phyloP scores from a whole-genome alignment of 352 stramenopile species.

The Albugo candida region DNA sequence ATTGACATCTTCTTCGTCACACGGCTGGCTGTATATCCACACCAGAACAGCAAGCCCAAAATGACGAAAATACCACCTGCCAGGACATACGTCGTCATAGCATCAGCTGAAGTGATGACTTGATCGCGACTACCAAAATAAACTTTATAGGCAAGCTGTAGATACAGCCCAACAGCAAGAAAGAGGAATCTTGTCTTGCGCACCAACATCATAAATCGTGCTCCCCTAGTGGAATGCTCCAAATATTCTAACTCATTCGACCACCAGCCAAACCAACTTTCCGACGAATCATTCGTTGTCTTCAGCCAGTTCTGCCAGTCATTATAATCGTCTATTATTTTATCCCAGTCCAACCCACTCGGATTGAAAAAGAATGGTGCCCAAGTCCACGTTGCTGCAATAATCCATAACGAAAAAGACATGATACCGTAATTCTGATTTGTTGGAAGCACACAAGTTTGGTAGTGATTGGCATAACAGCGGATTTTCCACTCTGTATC shows the following conservation, averaged over 20 bases:
- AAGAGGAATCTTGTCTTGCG: conserved; percentile 67
- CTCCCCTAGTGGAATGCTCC: conserved; percentile 50
- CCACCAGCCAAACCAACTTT: conserved; percentile 81
- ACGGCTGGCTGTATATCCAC: conserved; percentile 63
- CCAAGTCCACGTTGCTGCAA: conserved; percentile 79
- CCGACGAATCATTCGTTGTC: conserved; percentile 67
- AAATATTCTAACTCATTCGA: conserved; percentile 63
- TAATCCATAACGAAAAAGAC: conserved; percentile 93
- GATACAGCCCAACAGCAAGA: conserved; percentile 51
- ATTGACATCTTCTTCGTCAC: conserved; percentile 82
- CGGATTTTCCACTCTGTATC: conserved; percentile 56
- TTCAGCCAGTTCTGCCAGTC: conserved; percentile 89
- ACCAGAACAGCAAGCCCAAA: conserved; percentile 57
- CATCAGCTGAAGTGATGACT: conserved; percentile 6
- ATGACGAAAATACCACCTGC: conserved; percentile 12
- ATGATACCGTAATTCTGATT: conserved; percentile 95
- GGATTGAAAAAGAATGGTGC: conserved; percentile 90
- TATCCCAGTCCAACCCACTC: conserved; percentile 94
- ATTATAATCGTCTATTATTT: conserved; percentile 87
- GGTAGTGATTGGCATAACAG: conserved; percentile 68
- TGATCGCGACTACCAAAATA: conserved; percentile 10
- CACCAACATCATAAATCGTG: conserved; percentile 45
- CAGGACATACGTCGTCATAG: conserved; percentile 14
- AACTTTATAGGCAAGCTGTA: conserved; percentile 38
- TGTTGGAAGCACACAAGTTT: conserved; percentile 83